Conservation (phyloP, 2,329 filamentous ascomycete genomes). For the Blumeria hordei region DNA sequence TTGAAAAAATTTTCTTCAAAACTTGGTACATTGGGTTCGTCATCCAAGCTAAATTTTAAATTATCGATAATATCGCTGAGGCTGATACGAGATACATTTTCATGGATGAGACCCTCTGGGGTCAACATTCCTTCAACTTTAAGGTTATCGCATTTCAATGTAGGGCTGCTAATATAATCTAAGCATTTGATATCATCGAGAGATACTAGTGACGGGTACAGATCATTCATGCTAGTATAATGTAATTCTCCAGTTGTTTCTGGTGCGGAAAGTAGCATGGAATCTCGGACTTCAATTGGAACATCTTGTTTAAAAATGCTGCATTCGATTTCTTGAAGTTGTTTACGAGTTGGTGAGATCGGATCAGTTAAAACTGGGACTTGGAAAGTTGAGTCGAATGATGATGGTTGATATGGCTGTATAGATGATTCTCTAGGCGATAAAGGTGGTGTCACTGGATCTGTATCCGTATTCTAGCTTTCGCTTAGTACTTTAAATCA, state of each 20-base stretch:
- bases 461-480: slow-evolving; percentile 7
- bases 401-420: slow-evolving; percentile 9
- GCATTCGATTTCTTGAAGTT: slow-evolving; percentile 11
- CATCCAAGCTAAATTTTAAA: slow-evolving; percentile 4
- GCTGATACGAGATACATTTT: slow-evolving; percentile 7
- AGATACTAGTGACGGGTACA: slow-evolving; percentile 17
- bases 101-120: slow-evolving; percentile 6
- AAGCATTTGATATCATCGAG: slow-evolving; percentile 2
- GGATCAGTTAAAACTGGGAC: slow-evolving; percentile 10
- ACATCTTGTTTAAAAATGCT: slow-evolving; percentile 12
- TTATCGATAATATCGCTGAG: slow-evolving; percentile 12
- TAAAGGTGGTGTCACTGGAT: slow-evolving; percentile 14
- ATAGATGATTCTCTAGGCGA: slow-evolving; percentile 6
- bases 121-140: slow-evolving; percentile 14
- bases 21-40: neutral
- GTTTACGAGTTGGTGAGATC: slow-evolving; percentile 7
- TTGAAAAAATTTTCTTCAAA: slow-evolving; percentile 9
- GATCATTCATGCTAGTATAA: slow-evolving; percentile 41
- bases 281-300: slow-evolving; percentile 6
- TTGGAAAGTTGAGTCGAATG: slow-evolving; percentile 8
- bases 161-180: slow-evolving; percentile 2
- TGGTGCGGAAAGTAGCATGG: neutral
- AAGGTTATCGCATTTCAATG: slow-evolving; percentile 6
- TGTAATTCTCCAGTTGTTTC: slow-evolving; percentile 11
- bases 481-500: neutral